A percentile compares a stretch with the other conserved stretches of the same genome.
Evolutionary conservation across 2,329 filamentous ascomycete species (phyloP).

Genomic region (Bipolaris victoriae): DNA sequence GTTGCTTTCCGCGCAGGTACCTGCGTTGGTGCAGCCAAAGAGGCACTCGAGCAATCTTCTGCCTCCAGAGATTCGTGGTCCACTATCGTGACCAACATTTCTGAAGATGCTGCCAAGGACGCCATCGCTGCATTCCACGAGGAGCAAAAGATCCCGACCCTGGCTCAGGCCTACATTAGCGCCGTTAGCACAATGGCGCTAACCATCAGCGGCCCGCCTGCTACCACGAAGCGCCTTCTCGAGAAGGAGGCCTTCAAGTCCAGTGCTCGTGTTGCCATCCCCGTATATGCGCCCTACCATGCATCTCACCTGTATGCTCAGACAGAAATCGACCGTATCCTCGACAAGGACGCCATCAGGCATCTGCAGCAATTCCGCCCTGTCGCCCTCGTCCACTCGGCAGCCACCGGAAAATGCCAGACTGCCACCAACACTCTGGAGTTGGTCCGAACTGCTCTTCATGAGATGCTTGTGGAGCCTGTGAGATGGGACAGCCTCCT

Average conservation of each 20-base stretch:
- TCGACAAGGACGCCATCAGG: constrained; percentile 50
- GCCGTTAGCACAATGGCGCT: constrained; percentile 65
- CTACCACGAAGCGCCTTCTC: constrained; percentile 60
- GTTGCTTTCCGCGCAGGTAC: constrained; percentile 69
- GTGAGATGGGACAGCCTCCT: constrained; percentile 59
- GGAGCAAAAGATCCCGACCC: constrained; percentile 57
- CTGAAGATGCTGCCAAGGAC: constrained; percentile 58
- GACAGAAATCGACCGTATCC: constrained; percentile 59
- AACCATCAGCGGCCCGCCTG: constrained; percentile 65
- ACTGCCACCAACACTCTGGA: constrained; percentile 55
- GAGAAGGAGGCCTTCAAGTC: constrained; percentile 57
- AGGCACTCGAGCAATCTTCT: constrained; percentile 58
- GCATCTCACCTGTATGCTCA: constrained; percentile 61
- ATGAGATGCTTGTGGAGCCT: constrained; percentile 55
- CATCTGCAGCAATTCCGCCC: constrained; percentile 53
- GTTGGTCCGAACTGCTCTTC: constrained; percentile 52
- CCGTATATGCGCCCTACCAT: constrained; percentile 66
- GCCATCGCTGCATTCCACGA: constrained; percentile 65
- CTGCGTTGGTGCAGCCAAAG: constrained; percentile 51
- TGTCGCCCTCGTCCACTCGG: constrained; percentile 54
- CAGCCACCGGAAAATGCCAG: constrained; percentile 54
- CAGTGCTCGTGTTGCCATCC: constrained; percentile 59
- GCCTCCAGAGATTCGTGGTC: constrained; percentile 69
- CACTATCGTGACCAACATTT: constrained; percentile 65
- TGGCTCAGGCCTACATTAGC: constrained; percentile 62